Percentiles rank a stretch among this genome's conserved stretches.
Evolutionary conservation across 164 flowering plant species (phyloP).

Genomic region (Aristolochia contorta): DNA sequence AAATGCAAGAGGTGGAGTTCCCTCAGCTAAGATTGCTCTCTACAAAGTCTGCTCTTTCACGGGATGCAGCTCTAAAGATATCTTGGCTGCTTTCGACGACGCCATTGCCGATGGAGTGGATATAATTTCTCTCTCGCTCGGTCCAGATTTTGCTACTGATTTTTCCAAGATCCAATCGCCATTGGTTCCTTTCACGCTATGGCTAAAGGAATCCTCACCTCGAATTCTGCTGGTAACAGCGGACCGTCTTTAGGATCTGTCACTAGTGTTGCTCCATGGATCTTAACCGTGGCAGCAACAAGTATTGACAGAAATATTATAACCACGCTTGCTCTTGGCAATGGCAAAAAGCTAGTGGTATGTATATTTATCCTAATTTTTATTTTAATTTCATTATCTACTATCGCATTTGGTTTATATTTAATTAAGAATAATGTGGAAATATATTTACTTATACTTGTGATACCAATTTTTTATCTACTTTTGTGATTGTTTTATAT

Average conservation of each 20-base stretch:
- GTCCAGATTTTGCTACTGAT: background rate
- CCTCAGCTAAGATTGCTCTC: constrained; percentile 4
- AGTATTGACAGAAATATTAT: background rate
- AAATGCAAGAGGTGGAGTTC: constrained; percentile 3
- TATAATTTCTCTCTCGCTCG: constrained; percentile 3
- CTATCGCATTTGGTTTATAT: too few relatives aligned
- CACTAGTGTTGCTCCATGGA: constrained; percentile 1
- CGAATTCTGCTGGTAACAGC: constrained; percentile 1
- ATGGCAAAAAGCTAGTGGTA: constrained; percentile 2
- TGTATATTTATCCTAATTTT: background rate
- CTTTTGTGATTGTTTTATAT: too few relatives aligned
- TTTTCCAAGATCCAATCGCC: background rate
- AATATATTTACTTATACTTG: too few relatives aligned
- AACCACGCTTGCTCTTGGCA: constrained; percentile 7
- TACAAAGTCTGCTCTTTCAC: constrained; percentile 1
- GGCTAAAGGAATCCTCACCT: constrained; percentile 1
- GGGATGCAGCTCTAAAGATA: background rate
- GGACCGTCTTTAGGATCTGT: background rate
- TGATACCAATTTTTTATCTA: too few relatives aligned
- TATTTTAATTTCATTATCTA: too few relatives aligned
- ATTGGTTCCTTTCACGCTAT: constrained; percentile 14
- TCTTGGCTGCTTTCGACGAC: background rate
- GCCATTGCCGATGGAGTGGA: constrained; percentile 7
- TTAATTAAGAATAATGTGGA: too few relatives aligned
- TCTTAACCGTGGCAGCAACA: constrained; percentile 2